Evolutionary conservation across 331 rosid species (phyloP).

Genomic region (Dryas integrifolia): DNA sequence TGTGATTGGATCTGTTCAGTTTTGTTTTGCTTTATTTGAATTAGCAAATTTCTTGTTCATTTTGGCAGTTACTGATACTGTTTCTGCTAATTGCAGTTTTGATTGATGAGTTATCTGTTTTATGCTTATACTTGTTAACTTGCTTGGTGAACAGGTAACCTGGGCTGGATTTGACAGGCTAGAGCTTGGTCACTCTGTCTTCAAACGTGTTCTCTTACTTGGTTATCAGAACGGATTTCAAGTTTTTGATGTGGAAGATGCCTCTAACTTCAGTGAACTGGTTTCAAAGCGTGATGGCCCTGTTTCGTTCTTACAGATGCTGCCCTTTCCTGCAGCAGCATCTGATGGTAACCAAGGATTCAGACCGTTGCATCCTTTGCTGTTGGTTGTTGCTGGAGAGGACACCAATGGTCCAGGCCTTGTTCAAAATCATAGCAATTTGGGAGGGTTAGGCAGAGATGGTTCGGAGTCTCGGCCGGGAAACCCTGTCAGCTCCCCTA

Average conservation of each 20-base stretch:
- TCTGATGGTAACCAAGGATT: conserved; percentile 55
- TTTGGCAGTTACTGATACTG: background rate
- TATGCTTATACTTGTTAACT: background rate
- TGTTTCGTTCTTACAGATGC: conserved; percentile 84
- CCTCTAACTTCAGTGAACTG: conserved; percentile 65
- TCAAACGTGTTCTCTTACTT: conserved; percentile 61
- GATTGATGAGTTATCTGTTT: background rate
- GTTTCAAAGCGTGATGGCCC: conserved; percentile 84
- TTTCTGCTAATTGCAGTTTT: background rate
- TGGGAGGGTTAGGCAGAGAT: conserved; percentile 50
- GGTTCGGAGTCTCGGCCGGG: conserved; percentile 45
- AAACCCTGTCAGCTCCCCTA: conserved; percentile 49
- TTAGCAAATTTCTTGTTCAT: background rate
- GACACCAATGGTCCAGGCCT: conserved; percentile 28
- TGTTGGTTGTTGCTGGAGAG: conserved; percentile 78
- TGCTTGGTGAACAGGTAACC: conserved; percentile 53
- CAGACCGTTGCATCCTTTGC: conserved; percentile 60
- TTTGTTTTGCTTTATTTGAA: background rate
- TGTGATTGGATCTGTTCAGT: background rate
- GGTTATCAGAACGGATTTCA: conserved; percentile 92
- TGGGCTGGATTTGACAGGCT: conserved; percentile 91
- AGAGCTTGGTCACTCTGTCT: conserved; percentile 52
- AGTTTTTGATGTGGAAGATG: conserved; percentile 82
- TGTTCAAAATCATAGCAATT: conserved; percentile 33
- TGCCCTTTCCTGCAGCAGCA: conserved; percentile 57